phyloP scores from a whole-genome alignment of 2,329 filamentous ascomycete genomes.

The Fusarium chuoi region DNA sequence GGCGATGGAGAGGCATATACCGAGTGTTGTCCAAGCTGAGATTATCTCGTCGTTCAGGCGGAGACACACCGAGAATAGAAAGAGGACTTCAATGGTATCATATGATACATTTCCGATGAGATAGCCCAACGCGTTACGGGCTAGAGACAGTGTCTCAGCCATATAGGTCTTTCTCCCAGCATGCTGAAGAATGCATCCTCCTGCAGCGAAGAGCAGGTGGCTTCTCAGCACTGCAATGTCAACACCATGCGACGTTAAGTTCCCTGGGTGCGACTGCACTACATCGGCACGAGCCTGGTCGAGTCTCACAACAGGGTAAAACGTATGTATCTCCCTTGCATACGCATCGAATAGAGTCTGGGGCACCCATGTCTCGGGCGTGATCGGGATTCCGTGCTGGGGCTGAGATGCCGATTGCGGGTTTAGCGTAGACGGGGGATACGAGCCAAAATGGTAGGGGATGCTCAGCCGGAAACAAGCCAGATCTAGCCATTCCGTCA shows the following conservation, averaged over 20 bases:
- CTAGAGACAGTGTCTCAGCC: background rate
- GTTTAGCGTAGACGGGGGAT: background rate
- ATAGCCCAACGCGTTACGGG: background rate
- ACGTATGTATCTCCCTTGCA: background rate
- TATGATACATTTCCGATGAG: background rate
- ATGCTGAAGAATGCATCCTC: background rate
- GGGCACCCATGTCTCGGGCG: background rate
- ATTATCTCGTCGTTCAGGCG: conserved; percentile 5
- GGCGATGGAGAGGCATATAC: background rate
- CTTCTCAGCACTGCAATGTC: background rate
- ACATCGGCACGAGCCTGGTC: background rate
- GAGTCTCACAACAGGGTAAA: background rate
- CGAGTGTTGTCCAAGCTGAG: conserved; percentile 2
- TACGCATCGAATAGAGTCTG: background rate
- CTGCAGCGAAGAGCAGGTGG: background rate
- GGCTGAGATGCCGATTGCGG: background rate
- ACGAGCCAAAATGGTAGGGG: conserved; percentile 10
- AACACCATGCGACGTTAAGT: fast-evolving
- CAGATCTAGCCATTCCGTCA: conserved; percentile 2
- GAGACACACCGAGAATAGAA: background rate
- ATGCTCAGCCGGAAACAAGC: conserved; percentile 7
- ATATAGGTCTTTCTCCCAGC: background rate
- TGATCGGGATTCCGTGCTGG: background rate
- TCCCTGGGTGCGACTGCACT: background rate
- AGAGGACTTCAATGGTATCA: background rate